These are phyloP conservation scores for Amanita inopinata DNA, from an alignment of 768 basidiomycete genomes.

Conservation along the genomic window DNA sequence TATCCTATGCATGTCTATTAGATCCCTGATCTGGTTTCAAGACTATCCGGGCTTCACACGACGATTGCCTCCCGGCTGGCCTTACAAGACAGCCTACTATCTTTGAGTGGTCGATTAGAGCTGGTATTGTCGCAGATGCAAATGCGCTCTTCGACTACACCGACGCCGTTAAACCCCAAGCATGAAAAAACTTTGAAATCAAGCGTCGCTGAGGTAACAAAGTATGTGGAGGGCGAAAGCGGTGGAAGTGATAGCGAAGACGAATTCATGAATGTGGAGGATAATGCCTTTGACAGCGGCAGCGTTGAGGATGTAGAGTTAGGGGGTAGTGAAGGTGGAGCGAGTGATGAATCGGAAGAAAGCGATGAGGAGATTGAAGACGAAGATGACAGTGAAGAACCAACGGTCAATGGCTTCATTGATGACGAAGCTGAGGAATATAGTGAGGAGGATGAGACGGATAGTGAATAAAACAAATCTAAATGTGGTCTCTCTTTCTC, in stretches of 20 bases:
- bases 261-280: conserved; percentile 45
- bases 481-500: neutral
- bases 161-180: conserved; percentile 39
- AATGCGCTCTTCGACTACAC: conserved; percentile 67
- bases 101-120: conserved; percentile 83
- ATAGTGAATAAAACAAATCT: conserved; percentile 34
- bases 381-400: conserved; percentile 34
- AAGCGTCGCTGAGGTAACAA: conserved; percentile 29
- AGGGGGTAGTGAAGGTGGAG: conserved; percentile 50
- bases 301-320: conserved; percentile 75
- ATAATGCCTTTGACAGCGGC: conserved; percentile 59
- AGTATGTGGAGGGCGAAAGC: conserved; percentile 77
- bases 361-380: conserved; percentile 31
- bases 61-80: conserved; percentile 71
- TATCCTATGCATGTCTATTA: conserved; percentile 22
- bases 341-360: conserved; percentile 38
- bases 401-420: conserved; percentile 39
- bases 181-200: conserved; percentile 21
- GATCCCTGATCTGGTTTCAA: conserved; percentile 89
- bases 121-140: conserved; percentile 93
- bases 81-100: conserved; percentile 76
- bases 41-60: conserved; percentile 77
- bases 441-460: conserved; percentile 42
- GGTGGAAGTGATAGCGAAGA: conserved; percentile 42
- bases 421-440: conserved; percentile 57